A percentile compares a stretch with the other conserved stretches of the same genome.
Evolutionary conservation across 345 rosid species (phyloP).

Genomic region (Melastoma malabathricum): DNA sequence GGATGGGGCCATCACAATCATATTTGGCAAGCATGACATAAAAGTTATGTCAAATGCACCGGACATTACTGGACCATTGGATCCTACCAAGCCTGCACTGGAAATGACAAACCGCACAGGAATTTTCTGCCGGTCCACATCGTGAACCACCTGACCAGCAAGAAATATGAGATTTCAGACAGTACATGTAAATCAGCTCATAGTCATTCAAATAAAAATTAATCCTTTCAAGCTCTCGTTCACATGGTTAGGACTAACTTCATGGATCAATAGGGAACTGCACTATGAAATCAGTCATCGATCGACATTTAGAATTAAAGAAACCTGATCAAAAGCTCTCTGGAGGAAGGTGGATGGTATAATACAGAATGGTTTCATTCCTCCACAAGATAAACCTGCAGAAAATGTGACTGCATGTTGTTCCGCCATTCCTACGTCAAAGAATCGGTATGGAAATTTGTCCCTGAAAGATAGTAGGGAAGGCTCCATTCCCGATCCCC

Average conservation of each 20-base stretch:
- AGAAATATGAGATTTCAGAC: conserved; percentile 2
- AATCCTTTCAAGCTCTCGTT: no score
- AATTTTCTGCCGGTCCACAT: conserved; percentile 76
- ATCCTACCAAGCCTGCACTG: conserved; percentile 86
- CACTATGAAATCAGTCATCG: not conserved
- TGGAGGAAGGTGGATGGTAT: conserved; percentile 82
- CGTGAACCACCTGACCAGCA: conserved; percentile 50
- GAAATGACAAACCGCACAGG: conserved; percentile 85
- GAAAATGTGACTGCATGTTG: conserved; percentile 95
- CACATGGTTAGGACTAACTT: no score
- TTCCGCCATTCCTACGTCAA: conserved; percentile 90
- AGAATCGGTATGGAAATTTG: conserved; percentile 58
- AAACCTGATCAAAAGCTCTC: conserved; percentile 93
- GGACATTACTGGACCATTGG: conserved; percentile 71
- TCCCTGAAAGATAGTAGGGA: conserved; percentile 49
- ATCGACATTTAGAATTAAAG: conserved; percentile 5
- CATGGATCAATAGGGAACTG: no score
- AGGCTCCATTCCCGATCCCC: conserved; percentile 72
- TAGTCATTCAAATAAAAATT: no score
- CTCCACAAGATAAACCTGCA: conserved; percentile 87
- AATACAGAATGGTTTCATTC: conserved; percentile 87
- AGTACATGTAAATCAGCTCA: no score
- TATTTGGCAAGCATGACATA: conserved; percentile 93
- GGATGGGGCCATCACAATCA: conserved; percentile 95
- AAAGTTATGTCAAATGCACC: conserved; percentile 88